A percentile compares a stretch with the other conserved stretches of the same genome.
Conservation (phyloP, 129 eudicot genomes). For the carrot (Daucus carota) region DNA sequence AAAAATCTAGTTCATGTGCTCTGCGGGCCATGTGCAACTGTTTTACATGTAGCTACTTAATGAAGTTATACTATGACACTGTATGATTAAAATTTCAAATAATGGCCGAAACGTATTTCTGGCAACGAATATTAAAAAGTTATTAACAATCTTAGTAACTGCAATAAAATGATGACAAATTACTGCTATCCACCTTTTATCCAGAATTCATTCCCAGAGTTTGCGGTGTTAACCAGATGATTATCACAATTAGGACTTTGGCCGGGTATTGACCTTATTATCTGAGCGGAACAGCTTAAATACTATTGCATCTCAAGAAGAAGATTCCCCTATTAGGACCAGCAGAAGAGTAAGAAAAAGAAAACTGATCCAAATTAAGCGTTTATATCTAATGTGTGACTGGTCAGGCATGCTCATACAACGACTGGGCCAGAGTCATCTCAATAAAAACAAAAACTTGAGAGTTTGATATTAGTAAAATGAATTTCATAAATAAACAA, state of each 20-base stretch:
- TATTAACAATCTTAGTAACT: neutral
- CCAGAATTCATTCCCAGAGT: neutral
- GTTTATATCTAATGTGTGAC: neutral
- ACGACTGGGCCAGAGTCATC: neutral
- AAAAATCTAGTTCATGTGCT: neutral
- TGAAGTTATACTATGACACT: neutral
- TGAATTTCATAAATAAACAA: neutral
- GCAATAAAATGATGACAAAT: neutral
- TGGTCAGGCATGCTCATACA: neutral
- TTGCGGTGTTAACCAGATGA: neutral
- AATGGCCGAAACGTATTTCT: neutral
- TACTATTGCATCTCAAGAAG: conserved; percentile 1
- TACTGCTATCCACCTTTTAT: neutral
- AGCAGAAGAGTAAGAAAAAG: neutral
- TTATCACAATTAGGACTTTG: neutral
- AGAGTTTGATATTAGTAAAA: neutral
- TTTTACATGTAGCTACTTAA: neutral
- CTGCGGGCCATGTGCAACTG: neutral
- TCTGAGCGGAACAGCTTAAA: neutral
- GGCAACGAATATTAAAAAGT: neutral
- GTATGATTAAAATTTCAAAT: neutral
- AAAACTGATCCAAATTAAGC: neutral
- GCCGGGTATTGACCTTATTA: neutral
- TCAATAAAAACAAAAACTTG: neutral
- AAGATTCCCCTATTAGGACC: neutral